phyloP scores from a whole-genome alignment of 352 stramenopile genomes.

The Globisporangium radiosum region DNA sequence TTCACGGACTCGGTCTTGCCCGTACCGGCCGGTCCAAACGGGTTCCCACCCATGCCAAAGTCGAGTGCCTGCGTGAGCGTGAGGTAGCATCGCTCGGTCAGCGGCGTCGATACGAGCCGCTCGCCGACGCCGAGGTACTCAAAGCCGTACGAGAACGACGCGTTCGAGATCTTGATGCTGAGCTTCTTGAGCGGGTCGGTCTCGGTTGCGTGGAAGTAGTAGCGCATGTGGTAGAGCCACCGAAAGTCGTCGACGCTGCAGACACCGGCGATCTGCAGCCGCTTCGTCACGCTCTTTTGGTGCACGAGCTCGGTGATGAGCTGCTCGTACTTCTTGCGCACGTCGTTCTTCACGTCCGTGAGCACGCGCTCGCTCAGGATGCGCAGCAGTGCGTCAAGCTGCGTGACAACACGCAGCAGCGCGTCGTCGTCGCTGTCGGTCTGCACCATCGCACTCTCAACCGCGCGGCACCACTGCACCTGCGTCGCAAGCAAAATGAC shows the following conservation, averaged over 20 bases:
- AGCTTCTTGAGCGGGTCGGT: slow-evolving; percentile 89
- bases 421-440: slow-evolving; percentile 28
- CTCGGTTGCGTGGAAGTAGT: slow-evolving; percentile 92
- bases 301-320: slow-evolving; percentile 99
- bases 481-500: slow-evolving; percentile 98
- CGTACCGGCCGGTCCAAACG: slow-evolving; percentile 98
- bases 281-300: slow-evolving; percentile 96
- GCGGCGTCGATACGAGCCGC: slow-evolving; percentile 98
- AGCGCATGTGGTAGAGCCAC: slow-evolving; percentile 99
- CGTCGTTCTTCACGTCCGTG: slow-evolving; percentile 90
- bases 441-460: slow-evolving; percentile 89
- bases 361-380: slow-evolving; percentile 96
- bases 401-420: slow-evolving; percentile 40
- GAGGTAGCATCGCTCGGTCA: slow-evolving; percentile 99
- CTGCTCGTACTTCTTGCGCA: slow-evolving; percentile 99
- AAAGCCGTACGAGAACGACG: slow-evolving; percentile 98
- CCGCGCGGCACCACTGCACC: slow-evolving; percentile 95
- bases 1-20: slow-evolving; percentile 99
- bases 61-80: slow-evolving; percentile 99
- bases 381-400: slow-evolving; percentile 85
- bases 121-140: slow-evolving; percentile 99
- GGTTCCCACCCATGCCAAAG: slow-evolving; percentile 98
- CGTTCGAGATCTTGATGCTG: slow-evolving; percentile 97
- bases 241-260: slow-evolving; percentile 91
- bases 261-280: slow-evolving; percentile 84